These are phyloP conservation scores for Ambrosia trifida DNA, from an alignment of 129 eudicot genomes.

Conservation along the genomic window DNA sequence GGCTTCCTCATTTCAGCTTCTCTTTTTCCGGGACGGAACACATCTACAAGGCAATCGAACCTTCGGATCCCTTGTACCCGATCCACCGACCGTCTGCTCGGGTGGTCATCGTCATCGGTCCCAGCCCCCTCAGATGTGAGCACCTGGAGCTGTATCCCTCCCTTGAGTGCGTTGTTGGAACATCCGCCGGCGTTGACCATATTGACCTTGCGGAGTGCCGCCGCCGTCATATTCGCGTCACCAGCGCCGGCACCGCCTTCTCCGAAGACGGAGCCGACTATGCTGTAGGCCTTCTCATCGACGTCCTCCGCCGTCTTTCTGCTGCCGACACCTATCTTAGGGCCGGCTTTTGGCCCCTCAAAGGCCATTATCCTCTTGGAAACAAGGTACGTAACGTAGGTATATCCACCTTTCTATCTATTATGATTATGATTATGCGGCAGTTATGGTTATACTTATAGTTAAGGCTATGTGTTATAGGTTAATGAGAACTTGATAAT, in stretches of 20 bases:
- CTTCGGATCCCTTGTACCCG: conserved; percentile 38
- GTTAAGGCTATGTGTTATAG: too few species aligned
- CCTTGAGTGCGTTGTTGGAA: conserved; percentile 37
- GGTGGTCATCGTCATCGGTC: conserved; percentile 44
- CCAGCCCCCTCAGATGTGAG: conserved; percentile 36
- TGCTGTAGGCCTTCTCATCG: conserved; percentile 54
- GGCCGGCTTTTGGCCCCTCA: conserved; percentile 50
- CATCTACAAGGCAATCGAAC: conserved; percentile 39
- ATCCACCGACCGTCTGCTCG: conserved; percentile 41
- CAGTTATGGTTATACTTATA: too few species aligned
- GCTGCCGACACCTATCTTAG: conserved; percentile 59
- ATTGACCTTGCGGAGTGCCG: conserved; percentile 66
- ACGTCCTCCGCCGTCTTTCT: conserved; percentile 54
- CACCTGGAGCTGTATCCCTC: conserved; percentile 47
- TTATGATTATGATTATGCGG: too few species aligned
- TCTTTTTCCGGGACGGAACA: conserved; percentile 23
- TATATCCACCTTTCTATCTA: too few species aligned
- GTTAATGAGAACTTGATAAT: too few species aligned
- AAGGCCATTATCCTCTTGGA: conserved; percentile 51
- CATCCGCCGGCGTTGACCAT: conserved; percentile 59
- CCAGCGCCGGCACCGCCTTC: conserved; percentile 62
- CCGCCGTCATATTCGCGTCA: conserved; percentile 57
- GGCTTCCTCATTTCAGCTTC: conserved; percentile 26
- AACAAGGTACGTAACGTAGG: conserved; percentile 50
- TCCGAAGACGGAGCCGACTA: conserved; percentile 72